Conservation (phyloP, 768 basidiomycete genomes). For the Leccinum imitatum region DNA sequence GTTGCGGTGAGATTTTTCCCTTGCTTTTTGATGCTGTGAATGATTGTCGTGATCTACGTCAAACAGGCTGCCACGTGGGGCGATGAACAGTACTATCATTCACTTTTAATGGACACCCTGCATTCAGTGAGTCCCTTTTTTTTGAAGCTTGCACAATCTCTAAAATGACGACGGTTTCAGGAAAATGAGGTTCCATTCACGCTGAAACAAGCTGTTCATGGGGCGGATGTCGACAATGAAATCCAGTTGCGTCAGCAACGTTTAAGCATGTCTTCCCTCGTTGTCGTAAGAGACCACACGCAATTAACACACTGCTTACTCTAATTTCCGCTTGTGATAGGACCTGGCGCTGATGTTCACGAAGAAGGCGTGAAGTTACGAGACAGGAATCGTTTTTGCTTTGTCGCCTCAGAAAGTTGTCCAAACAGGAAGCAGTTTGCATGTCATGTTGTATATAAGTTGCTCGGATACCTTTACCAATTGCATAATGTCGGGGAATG, state of each 20-base stretch:
- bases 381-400: background rate
- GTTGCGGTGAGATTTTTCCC: constrained; percentile 19
- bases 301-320: background rate
- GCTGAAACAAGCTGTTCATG: constrained; percentile 10
- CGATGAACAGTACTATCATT: background rate
- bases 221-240: background rate
- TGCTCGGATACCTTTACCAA: background rate
- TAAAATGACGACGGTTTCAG: constrained; percentile 11
- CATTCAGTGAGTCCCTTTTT: constrained; percentile 6
- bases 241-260: constrained; percentile 8
- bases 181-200: constrained; percentile 1
- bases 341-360: constrained; percentile 23
- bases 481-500: too few relatives aligned
- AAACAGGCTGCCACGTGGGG: constrained; percentile 13
- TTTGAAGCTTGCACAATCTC: background rate
- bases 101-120: background rate
- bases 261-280: constrained; percentile 21
- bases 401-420: background rate
- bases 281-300: constrained; percentile 20
- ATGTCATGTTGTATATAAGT: background rate
- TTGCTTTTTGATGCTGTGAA: constrained; percentile 8
- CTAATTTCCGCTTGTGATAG: constrained; percentile 13
- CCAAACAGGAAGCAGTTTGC: background rate
- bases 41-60: constrained; percentile 3
- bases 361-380: constrained; percentile 3